These are phyloP conservation scores for Penicillium cataractarum DNA, from an alignment of 495 filamentous ascomycete genomes.

Conservation along the genomic window DNA sequence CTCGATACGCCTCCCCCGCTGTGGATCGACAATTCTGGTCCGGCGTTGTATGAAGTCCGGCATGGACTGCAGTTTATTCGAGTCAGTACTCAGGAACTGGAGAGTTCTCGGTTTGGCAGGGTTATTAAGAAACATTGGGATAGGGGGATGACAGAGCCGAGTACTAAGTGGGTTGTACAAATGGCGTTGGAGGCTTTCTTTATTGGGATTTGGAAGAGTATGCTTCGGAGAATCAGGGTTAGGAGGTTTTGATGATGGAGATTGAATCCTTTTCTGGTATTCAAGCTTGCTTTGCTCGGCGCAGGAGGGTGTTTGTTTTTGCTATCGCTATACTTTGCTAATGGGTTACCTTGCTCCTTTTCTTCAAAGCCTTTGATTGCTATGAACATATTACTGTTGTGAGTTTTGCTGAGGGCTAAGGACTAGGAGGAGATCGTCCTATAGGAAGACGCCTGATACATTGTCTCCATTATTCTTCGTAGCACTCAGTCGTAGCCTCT, in stretches of 20 bases:
- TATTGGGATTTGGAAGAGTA: constrained; percentile 24
- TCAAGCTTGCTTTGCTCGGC: too few relatives aligned
- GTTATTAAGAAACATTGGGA: constrained; percentile 27
- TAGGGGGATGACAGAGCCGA: constrained; percentile 12
- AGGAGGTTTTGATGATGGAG: constrained; percentile 7
- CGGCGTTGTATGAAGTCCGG: constrained; percentile 23
- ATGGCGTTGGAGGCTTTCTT: constrained; percentile 25
- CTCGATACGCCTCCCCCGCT: constrained; percentile 14
- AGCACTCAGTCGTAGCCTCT: too few relatives aligned
- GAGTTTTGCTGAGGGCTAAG: too few relatives aligned
- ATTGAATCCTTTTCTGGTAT: background rate
- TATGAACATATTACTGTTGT: too few relatives aligned
- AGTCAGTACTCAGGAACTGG: constrained; percentile 20
- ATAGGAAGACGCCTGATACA: too few relatives aligned
- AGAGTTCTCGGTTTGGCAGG: constrained; percentile 21
- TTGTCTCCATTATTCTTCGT: too few relatives aligned
- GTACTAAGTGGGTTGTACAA: constrained; percentile 3
- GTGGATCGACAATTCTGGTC: constrained; percentile 30
- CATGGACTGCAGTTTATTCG: constrained; percentile 22
- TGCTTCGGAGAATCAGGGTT: constrained; percentile 12
- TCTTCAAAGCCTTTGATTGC: too few relatives aligned
- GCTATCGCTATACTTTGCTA: too few relatives aligned
- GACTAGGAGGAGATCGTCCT: too few relatives aligned
- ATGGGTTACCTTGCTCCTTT: too few relatives aligned
- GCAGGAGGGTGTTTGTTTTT: too few relatives aligned